These are phyloP conservation scores for Debaryomyces castellii DNA, from an alignment of 805 yeast genomes.

Conservation along the genomic window DNA sequence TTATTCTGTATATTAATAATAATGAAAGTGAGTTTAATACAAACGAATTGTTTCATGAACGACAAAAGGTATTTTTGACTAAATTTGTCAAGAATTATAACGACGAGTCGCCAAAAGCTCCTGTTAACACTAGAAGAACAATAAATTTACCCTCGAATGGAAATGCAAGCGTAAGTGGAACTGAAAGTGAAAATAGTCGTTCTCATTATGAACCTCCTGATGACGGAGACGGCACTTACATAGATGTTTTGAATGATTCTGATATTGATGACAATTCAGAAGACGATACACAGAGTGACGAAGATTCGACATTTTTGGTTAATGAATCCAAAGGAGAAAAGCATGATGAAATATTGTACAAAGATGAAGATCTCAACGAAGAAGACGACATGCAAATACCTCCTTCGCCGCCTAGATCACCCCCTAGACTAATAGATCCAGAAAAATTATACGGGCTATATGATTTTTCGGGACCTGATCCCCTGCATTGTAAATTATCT, in stretches of 20 bases:
- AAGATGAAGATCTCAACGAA: constrained; percentile 36
- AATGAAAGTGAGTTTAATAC: constrained; percentile 27
- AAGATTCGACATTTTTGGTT: not conserved
- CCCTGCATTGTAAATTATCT: constrained; percentile 78
- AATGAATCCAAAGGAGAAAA: not conserved
- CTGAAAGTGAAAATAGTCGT: not conserved
- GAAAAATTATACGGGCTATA: constrained; percentile 81
- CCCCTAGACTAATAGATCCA: constrained; percentile 81
- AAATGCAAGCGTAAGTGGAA: not conserved
- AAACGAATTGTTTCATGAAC: constrained; percentile 36
- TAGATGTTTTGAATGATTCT: not conserved
- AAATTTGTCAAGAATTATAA: constrained; percentile 27
- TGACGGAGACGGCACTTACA: constrained; percentile 3
- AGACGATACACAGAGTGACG: not conserved
- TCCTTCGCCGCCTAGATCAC: constrained; percentile 73
- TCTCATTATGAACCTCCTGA: not conserved
- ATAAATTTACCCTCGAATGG: constrained; percentile 1
- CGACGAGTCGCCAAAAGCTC: constrained; percentile 8
- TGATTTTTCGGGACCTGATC: constrained; percentile 89
- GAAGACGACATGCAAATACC: constrained; percentile 44
- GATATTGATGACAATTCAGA: not conserved
- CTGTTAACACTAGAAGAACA: constrained; percentile 4
- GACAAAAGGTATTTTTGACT: constrained; percentile 32
- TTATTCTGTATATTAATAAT: constrained; percentile 32
- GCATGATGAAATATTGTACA: constrained; percentile 29